These are phyloP conservation scores for Plasmodium gaboni DNA, from an alignment of 169 alveolate genomes.

Conservation along the genomic window DNA sequence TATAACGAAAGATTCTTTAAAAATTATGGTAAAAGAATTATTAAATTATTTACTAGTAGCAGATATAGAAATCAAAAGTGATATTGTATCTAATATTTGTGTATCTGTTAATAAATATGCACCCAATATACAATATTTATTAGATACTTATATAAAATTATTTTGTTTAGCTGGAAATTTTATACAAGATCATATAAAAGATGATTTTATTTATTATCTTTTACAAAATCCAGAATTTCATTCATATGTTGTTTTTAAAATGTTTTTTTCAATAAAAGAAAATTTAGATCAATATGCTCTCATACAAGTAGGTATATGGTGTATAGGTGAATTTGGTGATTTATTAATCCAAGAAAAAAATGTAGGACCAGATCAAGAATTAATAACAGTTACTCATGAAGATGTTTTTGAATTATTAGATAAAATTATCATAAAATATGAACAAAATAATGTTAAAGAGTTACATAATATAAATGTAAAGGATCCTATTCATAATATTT, in stretches of 20 bases:
- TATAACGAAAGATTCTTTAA: slow-evolving; percentile 93
- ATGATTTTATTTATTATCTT: slow-evolving; percentile 86
- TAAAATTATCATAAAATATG: slow-evolving; percentile 58
- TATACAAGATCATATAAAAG: slow-evolving; percentile 86
- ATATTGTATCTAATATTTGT: slow-evolving; percentile 91
- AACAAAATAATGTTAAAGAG: slow-evolving; percentile 43
- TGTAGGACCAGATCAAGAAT: slow-evolving; percentile 75
- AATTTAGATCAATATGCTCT: slow-evolving; percentile 91
- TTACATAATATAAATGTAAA: slow-evolving; percentile 66
- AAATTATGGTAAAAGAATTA: slow-evolving; percentile 93
- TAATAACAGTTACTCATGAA: slow-evolving; percentile 59
- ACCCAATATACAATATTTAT: slow-evolving; percentile 88
- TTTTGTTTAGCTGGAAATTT: slow-evolving; percentile 92
- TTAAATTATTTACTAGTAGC: slow-evolving; percentile 92
- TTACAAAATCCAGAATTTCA: slow-evolving; percentile 85
- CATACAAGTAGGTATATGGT: slow-evolving; percentile 92
- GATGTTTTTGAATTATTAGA: slow-evolving; percentile 73
- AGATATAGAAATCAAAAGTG: slow-evolving; percentile 92
- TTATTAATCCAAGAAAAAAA: slow-evolving; percentile 70
- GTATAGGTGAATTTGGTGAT: slow-evolving; percentile 91
- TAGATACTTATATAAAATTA: slow-evolving; percentile 93
- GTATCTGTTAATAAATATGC: slow-evolving; percentile 89
- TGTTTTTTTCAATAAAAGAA: slow-evolving; percentile 86
- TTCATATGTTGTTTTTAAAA: slow-evolving; percentile 87
- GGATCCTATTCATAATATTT: slow-evolving; percentile 67